Base-by-base conservation (phyloP, 495 filamentous ascomycete species). In the Xylaria sp. region DNA sequence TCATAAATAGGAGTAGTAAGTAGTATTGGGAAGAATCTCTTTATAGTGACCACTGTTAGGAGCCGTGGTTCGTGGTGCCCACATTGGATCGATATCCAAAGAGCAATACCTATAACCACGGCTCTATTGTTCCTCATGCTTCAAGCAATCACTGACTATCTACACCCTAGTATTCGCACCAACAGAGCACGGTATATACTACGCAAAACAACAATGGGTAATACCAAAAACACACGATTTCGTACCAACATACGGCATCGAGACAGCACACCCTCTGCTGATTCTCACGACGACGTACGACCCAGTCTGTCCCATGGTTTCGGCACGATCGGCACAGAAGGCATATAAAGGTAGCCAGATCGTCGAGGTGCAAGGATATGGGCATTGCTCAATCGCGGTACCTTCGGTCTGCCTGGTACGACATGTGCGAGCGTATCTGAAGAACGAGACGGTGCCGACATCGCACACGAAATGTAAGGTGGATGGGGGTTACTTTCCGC, bases 331-430 rank as follows among this genome's bases (percentile, higher is more conserved):
- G 21, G 83, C 83, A 0, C 76, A 78, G 35, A 74, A 77, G 17
- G 79, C 79, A 6, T 86, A 83, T 59, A 75, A 75, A 21, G 83
- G 73, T 1, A 81, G 82, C 15, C 71, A 72, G 43, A 67, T 86
- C 19, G 76, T 86, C 26, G 82, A 85, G 70, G 73, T 85, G 17
- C 71, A 80, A 15, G 83, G 78, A 0, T 86, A 85, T 57, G 84
- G 83, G 0, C 83, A 85, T 62, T 85, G 80, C 68, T 81, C 81
- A 15, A 44, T 82, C n/a, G 77, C 81, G 5, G 72, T 84, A 15
- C 73, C 80, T 3, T 86, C 84, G 0, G 29, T 78, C 11, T 86
- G 83, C 35, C 33, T 79, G 5, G 78, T 78, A 0, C 75, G 70
- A 21, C 77, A 81, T 64, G 72, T 86, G 7, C 74, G 80, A 5